Conservation (phyloP, 805 yeast genomes). For the Yarrowia sp. region DNA sequence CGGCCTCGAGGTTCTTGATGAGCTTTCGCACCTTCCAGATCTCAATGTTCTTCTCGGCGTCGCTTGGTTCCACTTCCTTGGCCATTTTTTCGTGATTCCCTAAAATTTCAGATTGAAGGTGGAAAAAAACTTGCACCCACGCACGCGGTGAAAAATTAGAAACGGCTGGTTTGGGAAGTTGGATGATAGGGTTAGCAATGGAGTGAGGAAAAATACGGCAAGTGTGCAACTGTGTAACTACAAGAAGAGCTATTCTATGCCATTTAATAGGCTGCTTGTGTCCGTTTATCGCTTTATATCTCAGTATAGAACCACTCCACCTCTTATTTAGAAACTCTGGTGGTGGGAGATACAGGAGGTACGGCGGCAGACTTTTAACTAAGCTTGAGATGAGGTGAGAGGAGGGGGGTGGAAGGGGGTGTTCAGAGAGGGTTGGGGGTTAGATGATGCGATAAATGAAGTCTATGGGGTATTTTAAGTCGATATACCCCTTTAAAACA, state of each 20-base stretch:
- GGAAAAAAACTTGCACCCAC: slow-evolving; percentile 36
- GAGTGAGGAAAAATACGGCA: no score
- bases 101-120: not conserved
- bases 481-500: no score
- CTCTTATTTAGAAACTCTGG: slow-evolving; percentile 24
- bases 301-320: not conserved
- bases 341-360: slow-evolving; percentile 35
- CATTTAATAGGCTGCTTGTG: no score
- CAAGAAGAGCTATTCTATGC: no score
- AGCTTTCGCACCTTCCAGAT: slow-evolving; percentile 98
- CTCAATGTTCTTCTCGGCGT: slow-evolving; percentile 95
- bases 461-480: no score
- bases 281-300: no score
- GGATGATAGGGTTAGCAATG: slow-evolving; percentile 37
- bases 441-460: no score
- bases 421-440: no score
- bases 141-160: slow-evolving; percentile 26
- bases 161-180: slow-evolving; percentile 34
- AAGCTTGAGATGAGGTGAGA: no score
- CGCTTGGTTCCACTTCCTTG: slow-evolving; percentile 49
- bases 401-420: no score
- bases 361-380: slow-evolving; percentile 5
- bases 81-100: slow-evolving; percentile 28
- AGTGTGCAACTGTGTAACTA: no score
- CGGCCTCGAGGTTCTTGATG: slow-evolving; percentile 82